Evolutionary conservation across 1,284 basidiomycete genomes (phyloP), one percentile per base, ranked within the genome.

Genomic region (Ceratorhiza oryzae-sativae): DNA sequence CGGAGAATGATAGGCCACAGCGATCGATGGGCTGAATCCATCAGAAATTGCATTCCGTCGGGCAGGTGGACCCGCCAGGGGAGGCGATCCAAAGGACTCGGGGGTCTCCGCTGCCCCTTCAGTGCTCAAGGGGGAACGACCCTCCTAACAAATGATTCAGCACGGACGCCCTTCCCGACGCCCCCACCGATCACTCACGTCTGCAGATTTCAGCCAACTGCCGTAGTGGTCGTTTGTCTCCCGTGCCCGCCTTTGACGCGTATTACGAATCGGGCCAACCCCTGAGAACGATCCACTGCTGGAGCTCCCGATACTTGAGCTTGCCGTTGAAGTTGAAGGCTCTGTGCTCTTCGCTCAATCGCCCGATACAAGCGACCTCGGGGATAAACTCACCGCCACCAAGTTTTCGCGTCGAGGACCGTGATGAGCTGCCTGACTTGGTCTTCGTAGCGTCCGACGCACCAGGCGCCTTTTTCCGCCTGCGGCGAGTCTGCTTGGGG

Each of bases 401-500:
- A 0, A 25, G 9, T 23, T 41, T 39, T 20, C 6, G 27, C 4
- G 49, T 41, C 36, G 10, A 1, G 1, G 36, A 42, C 12, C 51
- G 30, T 9, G 30, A 30, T 20, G 30, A 18, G 42, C 23, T 25
- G 20, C 39, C 18, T n/a, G 20, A 6, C 20, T 30, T 51, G 36
- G 25, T 20, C 51, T 9, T 45, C 13, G 49, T 68, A 9, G n/a
- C 18, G 23, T 32, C 25, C 39, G 49, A 68, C 65, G 65, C 51
- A 23, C 65, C 65, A 56, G 65, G 51, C 65, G 65, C 25, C n/a
- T 36, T 56, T 56, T 56, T 39, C 27, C 46, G 30, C 51, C 51
- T 68, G n/a, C 49, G 65, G 23, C 65, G 65, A 32, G 36, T 55
- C 32, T 42, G 53, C n/a, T 68, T 68, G 2, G 51, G 51, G 6